Conservation (phyloP, 306 rosid species). For the cucumber (Cucumis sativus) region Cucumber_9930_V3 NC_026655.2:7636001-7636500, state of each 20-base stretch:
- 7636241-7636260: not conserved
- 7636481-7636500: slow-evolving; percentile 1
- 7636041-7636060: slow-evolving; percentile 91
- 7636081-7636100: slow-evolving; percentile 87
- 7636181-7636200: not conserved
- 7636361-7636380: not conserved
- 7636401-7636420: not conserved
- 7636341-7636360: not conserved
- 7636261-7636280: not conserved
- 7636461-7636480: not conserved
- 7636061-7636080: slow-evolving; percentile 90
- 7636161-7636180: not conserved
- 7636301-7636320: not conserved
- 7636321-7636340: not conserved
- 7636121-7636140: slow-evolving; percentile 95
- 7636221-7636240: not conserved
- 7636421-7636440: not conserved
- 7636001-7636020: slow-evolving; percentile 82
- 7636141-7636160: not conserved
- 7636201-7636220: not conserved
- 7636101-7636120: slow-evolving; percentile 85
- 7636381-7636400: not conserved
- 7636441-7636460: not conserved
- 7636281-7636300: not conserved
- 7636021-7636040: slow-evolving; percentile 74